These are phyloP conservation scores for Senna tora DNA, from an alignment of 306 rosid genomes.

Conservation along the genomic window DNA sequence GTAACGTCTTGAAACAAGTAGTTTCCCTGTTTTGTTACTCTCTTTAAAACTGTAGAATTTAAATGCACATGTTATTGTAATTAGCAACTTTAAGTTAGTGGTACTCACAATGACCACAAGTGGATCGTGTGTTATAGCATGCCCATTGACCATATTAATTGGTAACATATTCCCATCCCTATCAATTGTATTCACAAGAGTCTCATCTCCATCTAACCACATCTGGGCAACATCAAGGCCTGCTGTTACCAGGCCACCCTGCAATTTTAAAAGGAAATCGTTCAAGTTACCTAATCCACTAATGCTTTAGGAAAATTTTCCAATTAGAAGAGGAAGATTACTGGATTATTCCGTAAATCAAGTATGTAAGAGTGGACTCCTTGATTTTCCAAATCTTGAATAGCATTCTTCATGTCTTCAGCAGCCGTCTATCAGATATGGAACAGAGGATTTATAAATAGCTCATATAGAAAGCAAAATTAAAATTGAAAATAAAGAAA, in stretches of 20 bases:
- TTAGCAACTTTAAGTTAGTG: conserved; percentile 25
- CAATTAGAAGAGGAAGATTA: conserved; percentile 39
- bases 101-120: conserved; percentile 86
- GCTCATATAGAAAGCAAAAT: neutral
- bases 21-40: neutral
- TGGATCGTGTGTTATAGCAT: conserved; percentile 92
- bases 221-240: conserved; percentile 97
- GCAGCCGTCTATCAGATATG: conserved; percentile 72
- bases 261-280: conserved; percentile 31
- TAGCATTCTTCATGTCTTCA: conserved; percentile 81
- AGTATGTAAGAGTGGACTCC: conserved; percentile 93
- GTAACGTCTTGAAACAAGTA: neutral
- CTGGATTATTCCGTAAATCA: conserved; percentile 94
- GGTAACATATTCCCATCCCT: conserved; percentile 83
- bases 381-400: conserved; percentile 76
- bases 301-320: conserved; percentile 3
- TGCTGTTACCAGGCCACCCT: conserved; percentile 94
- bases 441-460: conserved; percentile 19
- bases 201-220: conserved; percentile 96
- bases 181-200: conserved; percentile 88
- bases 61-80: conserved; percentile 15
- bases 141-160: conserved; percentile 82
- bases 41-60: conserved; percentile 3
- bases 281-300: neutral
- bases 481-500: neutral